These are phyloP conservation scores for Hyphopichia buzzinii DNA, from an alignment of 1,139 yeast genomes.

Conservation along the genomic window DNA sequence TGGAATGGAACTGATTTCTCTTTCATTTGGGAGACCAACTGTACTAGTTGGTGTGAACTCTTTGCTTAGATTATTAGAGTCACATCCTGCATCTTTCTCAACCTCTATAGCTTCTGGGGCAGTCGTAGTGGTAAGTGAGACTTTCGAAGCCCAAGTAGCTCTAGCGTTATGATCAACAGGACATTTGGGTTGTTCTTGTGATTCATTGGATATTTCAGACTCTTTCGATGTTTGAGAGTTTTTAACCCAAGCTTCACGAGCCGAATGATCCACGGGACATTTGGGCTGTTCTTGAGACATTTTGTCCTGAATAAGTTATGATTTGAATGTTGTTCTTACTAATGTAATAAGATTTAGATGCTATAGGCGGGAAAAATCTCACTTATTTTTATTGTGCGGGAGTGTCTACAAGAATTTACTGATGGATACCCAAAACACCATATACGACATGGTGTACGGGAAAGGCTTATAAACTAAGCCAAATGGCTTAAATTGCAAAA, in stretches of 20 bases:
- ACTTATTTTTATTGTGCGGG: too few species aligned
- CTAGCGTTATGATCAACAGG: conserved; percentile 69
- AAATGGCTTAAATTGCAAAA: too few species aligned
- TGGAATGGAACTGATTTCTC: conserved; percentile 84
- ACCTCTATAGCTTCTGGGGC: conserved; percentile 38
- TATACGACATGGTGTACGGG: too few species aligned
- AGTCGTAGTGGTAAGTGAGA: conserved; percentile 27
- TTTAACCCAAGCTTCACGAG: conserved; percentile 17
- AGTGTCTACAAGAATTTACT: too few species aligned
- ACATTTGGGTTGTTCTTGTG: conserved; percentile 43
- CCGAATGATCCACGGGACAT: conserved; percentile 27
- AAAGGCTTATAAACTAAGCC: too few species aligned
- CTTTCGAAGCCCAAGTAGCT: conserved; percentile 52
- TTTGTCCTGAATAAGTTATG: background rate
- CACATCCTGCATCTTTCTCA: conserved; percentile 32
- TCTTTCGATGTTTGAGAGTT: background rate
- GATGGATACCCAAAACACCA: background rate
- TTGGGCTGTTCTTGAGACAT: conserved; percentile 13
- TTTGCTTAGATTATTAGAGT: conserved; percentile 37
- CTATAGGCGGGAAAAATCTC: background rate
- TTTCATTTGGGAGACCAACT: conserved; percentile 54
- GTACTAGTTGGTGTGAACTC: conserved; percentile 26
- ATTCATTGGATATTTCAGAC: background rate
- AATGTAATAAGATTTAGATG: background rate
- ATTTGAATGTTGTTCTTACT: background rate